Conservation (phyloP, 2,329 filamentous ascomycete species). For the Dactylellina sp. region DNA sequence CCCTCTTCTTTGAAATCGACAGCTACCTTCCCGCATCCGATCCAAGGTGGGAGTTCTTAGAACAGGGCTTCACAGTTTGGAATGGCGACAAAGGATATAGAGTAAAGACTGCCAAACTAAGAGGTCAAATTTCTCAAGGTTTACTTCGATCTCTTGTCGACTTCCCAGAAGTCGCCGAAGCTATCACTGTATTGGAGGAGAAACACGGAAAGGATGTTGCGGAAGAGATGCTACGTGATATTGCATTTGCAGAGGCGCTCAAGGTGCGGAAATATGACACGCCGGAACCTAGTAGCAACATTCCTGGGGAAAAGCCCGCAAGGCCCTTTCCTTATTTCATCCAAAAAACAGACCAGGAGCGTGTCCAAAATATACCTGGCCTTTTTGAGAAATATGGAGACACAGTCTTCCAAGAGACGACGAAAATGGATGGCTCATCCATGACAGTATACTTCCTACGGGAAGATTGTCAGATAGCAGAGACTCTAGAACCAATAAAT, state of each 20-base stretch:
- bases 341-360: constrained; percentile 59
- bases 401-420: constrained; percentile 63
- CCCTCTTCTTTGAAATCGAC: constrained; percentile 63
- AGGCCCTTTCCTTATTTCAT: constrained; percentile 61
- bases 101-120: constrained; percentile 57
- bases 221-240: constrained; percentile 45
- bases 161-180: constrained; percentile 58
- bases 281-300: background rate
- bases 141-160: constrained; percentile 59
- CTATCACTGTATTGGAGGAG: constrained; percentile 54
- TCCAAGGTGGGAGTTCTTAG: constrained; percentile 59
- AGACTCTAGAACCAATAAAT: background rate
- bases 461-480: constrained; percentile 57
- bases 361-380: constrained; percentile 60
- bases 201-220: constrained; percentile 49
- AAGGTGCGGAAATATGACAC: constrained; percentile 61
- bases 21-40: constrained; percentile 61
- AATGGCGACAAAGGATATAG: constrained; percentile 59
- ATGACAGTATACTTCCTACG: constrained; percentile 64
- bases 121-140: constrained; percentile 61
- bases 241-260: constrained; percentile 60
- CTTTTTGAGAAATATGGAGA: constrained; percentile 48
- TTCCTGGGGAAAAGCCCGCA: constrained; percentile 14
- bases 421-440: constrained; percentile 64
- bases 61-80: constrained; percentile 56